phyloP scores from a whole-genome alignment of 345 rosid genomes.

The Melaleuca alternifolia region DNA sequence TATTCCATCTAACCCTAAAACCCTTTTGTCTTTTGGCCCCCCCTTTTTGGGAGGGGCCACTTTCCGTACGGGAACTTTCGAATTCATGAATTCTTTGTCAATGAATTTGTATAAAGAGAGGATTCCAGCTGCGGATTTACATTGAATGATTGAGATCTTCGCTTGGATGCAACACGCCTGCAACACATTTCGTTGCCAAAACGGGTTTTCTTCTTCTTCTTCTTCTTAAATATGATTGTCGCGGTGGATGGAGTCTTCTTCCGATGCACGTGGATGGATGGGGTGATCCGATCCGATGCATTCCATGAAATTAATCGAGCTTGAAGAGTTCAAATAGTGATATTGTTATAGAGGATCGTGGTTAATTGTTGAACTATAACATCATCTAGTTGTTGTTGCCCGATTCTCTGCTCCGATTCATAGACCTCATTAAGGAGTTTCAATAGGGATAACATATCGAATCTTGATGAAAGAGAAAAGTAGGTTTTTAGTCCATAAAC shows the following conservation, averaged over 20 bases:
- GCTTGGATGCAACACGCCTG: not conserved
- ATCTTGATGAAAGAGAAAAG: not conserved
- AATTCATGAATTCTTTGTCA: not conserved
- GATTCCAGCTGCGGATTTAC: not conserved
- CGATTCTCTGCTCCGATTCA: not conserved
- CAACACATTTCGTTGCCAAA: not conserved
- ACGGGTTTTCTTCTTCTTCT: no score
- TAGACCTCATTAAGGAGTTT: not conserved
- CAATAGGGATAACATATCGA: not conserved
- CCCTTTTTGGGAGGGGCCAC: not conserved
- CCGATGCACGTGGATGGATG: not conserved
- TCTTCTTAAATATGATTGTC: no score
- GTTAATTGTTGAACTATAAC: fast-evolving
- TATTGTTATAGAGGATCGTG: not conserved
- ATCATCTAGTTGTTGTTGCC: fast-evolving
- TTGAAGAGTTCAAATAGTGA: fast-evolving
- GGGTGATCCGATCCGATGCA: no score
- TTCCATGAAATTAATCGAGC: not conserved
- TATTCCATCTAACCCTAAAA: not conserved
- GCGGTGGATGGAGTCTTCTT: not conserved
- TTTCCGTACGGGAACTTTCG: not conserved
- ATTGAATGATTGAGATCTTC: not conserved
- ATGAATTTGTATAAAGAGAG: not conserved
- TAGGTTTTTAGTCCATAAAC: fast-evolving
- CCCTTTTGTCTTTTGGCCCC: not conserved